Evolutionary conservation across 345 rosid species (phyloP).

Genomic region (Heritiera littoralis): DNA sequence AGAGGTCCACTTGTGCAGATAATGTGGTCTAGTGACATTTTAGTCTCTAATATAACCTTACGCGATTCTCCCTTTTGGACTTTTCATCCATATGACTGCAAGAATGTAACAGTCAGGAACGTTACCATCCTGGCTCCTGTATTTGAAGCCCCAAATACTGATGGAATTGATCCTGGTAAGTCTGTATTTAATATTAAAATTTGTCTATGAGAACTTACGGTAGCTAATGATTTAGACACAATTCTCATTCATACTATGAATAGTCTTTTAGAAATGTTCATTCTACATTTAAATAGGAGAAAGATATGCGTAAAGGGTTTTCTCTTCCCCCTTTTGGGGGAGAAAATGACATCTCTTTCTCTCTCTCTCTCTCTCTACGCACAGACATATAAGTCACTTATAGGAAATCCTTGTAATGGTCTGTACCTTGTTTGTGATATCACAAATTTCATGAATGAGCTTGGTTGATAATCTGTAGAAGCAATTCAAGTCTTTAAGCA

Average conservation of each 20-base stretch:
- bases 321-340: neutral
- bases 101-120: constrained; percentile 68
- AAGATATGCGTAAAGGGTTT: neutral
- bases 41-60: constrained; percentile 73
- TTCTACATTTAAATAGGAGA: neutral
- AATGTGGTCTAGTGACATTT: constrained; percentile 91
- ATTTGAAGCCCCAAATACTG: constrained; percentile 88
- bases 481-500: neutral
- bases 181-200: neutral
- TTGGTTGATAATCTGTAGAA: neutral
- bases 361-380: neutral
- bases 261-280: neutral
- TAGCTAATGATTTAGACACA: neutral
- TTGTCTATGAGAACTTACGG: neutral
- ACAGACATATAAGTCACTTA: neutral
- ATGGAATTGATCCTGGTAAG: constrained; percentile 96
- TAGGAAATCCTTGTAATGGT: neutral
- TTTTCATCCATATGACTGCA: constrained; percentile 96
- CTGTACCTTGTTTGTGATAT: neutral
- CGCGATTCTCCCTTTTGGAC: constrained; percentile 99
- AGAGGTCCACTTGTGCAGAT: constrained; percentile 96
- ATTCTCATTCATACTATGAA: neutral
- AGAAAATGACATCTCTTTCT: neutral
- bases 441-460: neutral
- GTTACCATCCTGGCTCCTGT: constrained; percentile 88